Evolutionary conservation across 2,329 filamentous ascomycete species (phyloP).

Genomic region (Talaromyces sp.): DNA sequence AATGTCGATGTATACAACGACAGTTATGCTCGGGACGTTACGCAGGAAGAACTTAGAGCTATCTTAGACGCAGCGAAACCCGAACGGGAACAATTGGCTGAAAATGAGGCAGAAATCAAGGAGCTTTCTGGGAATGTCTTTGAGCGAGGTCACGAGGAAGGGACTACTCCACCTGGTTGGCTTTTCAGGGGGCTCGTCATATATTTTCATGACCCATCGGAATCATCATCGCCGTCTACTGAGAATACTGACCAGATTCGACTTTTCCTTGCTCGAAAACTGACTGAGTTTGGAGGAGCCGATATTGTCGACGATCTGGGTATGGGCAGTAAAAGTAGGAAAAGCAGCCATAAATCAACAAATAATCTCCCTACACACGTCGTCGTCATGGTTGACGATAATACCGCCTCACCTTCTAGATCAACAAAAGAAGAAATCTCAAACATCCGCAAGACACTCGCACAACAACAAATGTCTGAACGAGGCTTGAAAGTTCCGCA

Average conservation of each 20-base stretch:
- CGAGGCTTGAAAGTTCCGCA: slow-evolving; percentile 55
- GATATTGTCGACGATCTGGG: slow-evolving; percentile 48
- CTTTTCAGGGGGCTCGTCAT: slow-evolving; percentile 46
- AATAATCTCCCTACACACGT: slow-evolving; percentile 65
- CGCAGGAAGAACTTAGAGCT: slow-evolving; percentile 56
- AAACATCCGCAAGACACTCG: slow-evolving; percentile 27
- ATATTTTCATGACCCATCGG: slow-evolving; percentile 34
- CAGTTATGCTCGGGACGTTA: slow-evolving; percentile 70
- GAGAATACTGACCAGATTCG: slow-evolving; percentile 1
- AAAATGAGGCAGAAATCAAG: slow-evolving; percentile 29
- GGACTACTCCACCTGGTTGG: slow-evolving; percentile 32
- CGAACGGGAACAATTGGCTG: background rate
- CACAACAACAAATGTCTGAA: slow-evolving; percentile 15
- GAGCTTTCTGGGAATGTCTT: slow-evolving; percentile 44
- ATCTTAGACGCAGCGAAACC: slow-evolving; percentile 41
- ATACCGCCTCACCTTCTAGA: slow-evolving; percentile 38
- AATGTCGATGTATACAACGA: slow-evolving; percentile 76
- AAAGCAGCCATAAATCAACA: background rate
- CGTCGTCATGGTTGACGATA: slow-evolving; percentile 47
- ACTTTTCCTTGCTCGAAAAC: slow-evolving; percentile 47
- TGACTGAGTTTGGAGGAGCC: slow-evolving; percentile 66
- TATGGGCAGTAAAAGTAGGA: background rate
- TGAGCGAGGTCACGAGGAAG: slow-evolving; percentile 16
- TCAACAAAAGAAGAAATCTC: slow-evolving; percentile 29
- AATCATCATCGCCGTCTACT: background rate